A percentile compares a stretch with the other conserved stretches of the same genome.
Conservation (phyloP, 495 filamentous ascomycete species). For the Bacidia gigantensis region DNA sequence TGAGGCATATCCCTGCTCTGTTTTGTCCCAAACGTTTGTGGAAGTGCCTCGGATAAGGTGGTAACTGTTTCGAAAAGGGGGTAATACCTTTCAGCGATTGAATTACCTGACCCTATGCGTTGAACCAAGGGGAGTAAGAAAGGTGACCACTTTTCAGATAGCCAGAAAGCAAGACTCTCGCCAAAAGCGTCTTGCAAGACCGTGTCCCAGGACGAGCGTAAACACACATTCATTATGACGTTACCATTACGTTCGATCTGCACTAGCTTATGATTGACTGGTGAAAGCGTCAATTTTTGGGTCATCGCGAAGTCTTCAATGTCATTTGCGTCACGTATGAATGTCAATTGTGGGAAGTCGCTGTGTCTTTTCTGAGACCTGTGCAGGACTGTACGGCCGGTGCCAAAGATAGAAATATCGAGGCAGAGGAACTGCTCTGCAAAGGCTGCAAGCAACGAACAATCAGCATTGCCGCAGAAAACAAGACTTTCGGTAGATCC, state of each 20-base stretch:
- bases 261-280: not conserved
- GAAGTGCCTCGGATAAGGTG: too few species aligned
- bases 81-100: too few species aligned
- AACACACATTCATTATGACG: not conserved
- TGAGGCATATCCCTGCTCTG: too few species aligned
- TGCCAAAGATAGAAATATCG: not conserved
- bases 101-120: too few species aligned
- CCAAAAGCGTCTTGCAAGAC: not conserved
- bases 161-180: too few species aligned
- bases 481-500: not conserved
- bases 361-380: not conserved
- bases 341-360: not conserved
- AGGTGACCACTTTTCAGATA: too few species aligned
- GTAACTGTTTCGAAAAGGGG: too few species aligned
- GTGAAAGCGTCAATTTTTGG: not conserved
- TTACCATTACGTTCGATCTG: not conserved
- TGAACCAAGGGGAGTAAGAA: too few species aligned
- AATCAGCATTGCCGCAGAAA: conserved; percentile 4
- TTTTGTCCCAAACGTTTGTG: too few species aligned
- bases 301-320: not conserved
- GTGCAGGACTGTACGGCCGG: not conserved
- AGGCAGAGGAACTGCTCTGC: conserved; percentile 9
- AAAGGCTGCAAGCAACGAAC: conserved; percentile 10
- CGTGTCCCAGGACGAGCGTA: not conserved
- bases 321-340: not conserved